These are phyloP conservation scores for Ceraceosorus guamensis DNA, from an alignment of 1,284 basidiomycete genomes.

Conservation along the genomic window DNA sequence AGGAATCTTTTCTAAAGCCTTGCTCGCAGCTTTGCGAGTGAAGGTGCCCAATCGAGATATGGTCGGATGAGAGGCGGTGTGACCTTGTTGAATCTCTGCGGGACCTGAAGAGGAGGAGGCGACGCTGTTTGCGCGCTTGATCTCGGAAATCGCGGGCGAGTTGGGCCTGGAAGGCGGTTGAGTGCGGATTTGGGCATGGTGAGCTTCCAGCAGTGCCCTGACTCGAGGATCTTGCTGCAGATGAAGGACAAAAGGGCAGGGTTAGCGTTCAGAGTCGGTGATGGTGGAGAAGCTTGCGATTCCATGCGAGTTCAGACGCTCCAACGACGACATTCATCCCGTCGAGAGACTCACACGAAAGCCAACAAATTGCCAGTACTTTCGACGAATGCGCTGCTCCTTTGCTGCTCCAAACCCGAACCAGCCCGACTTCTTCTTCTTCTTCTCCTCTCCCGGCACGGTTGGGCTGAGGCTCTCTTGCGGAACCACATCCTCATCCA, in stretches of 20 bases:
- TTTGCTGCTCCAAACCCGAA: conserved; percentile 18
- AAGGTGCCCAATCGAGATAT: conserved; percentile 23
- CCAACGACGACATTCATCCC: too few relatives aligned
- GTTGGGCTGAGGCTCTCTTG: conserved; percentile 31
- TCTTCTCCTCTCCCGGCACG: conserved; percentile 18
- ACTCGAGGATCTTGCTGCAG: conserved; percentile 41
- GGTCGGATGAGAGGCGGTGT: conserved; percentile 18
- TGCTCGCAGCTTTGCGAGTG: background rate
- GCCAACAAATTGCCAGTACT: conserved; percentile 51
- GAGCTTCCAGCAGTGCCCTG: conserved; percentile 29
- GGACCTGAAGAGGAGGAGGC: background rate
- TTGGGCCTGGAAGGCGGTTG: background rate
- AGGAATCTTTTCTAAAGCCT: background rate
- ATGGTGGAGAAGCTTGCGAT: too few relatives aligned
- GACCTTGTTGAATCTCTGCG: conserved; percentile 26
- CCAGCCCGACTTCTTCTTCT: conserved; percentile 34
- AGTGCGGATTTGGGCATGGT: conserved; percentile 22
- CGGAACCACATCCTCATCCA: conserved; percentile 48
- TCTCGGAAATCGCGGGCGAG: background rate
- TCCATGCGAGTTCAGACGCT: too few relatives aligned
- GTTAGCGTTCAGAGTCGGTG: too few relatives aligned
- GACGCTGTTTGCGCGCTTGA: background rate
- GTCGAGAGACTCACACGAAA: too few relatives aligned
- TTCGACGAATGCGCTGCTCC: conserved; percentile 39
- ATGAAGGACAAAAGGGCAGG: too few relatives aligned